phyloP scores from a whole-genome alignment of 495 filamentous ascomycete species.

The Trichoderma erinaceum region DNA sequence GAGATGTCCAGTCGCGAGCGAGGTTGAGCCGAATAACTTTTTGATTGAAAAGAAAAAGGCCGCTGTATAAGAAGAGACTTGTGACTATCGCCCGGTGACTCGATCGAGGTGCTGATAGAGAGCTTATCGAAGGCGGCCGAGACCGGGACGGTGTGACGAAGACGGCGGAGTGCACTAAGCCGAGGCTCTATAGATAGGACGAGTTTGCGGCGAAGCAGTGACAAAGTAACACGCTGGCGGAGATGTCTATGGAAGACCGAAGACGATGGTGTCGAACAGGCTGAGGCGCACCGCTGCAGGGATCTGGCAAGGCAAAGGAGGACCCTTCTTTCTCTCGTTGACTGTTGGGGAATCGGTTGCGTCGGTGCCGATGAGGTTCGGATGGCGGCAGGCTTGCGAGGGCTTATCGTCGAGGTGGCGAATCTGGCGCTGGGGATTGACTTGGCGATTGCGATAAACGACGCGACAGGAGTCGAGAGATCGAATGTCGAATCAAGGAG shows the following conservation, averaged over 20 bases:
- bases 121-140: conserved; percentile 8
- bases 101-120: neutral
- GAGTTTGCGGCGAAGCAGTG: conserved; percentile 8
- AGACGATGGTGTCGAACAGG: neutral
- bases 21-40: neutral
- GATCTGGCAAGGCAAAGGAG: conserved; percentile 4
- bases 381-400: neutral
- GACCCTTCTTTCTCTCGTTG: conserved; percentile 16
- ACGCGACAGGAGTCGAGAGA: neutral
- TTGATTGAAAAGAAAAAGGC: neutral
- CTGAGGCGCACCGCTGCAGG: neutral
- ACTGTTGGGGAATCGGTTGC: neutral
- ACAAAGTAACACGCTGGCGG: neutral
- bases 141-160: conserved; percentile 9
- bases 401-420: conserved; percentile 8
- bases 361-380: neutral
- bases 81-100: conserved; percentile 8
- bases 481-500: neutral
- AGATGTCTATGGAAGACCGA: neutral
- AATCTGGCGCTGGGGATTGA: neutral
- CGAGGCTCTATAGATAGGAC: neutral
- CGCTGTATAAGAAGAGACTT: neutral
- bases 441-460: neutral
- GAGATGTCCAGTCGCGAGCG: neutral
- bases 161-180: neutral